phyloP scores from a whole-genome alignment of 2,329 filamentous ascomycete genomes.

The Colletotrichum sp. region DNA sequence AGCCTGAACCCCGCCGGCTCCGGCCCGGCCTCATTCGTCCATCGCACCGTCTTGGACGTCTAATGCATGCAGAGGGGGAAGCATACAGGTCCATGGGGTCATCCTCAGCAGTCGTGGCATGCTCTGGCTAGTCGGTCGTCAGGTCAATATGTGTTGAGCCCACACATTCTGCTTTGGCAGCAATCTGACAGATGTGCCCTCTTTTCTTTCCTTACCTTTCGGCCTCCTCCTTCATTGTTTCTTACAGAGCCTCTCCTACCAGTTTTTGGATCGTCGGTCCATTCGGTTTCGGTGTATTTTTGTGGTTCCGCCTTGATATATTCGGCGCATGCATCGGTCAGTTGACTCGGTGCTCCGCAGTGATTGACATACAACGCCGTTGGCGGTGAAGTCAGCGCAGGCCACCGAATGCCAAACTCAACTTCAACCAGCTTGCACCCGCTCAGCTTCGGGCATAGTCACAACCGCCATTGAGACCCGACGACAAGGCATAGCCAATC shows the following conservation, averaged over 20 bases:
- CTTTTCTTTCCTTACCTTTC: neutral
- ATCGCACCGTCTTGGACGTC: conserved; percentile 1
- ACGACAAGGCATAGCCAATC: neutral
- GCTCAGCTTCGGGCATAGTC: neutral
- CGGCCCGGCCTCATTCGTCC: conserved; percentile 20
- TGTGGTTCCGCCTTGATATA: neutral
- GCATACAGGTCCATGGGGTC: conserved; percentile 19
- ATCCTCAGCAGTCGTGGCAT: conserved; percentile 37
- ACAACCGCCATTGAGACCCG: neutral
- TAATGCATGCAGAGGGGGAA: conserved; percentile 29
- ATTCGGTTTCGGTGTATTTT: neutral
- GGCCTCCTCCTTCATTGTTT: neutral
- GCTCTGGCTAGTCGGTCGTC: conserved; percentile 32
- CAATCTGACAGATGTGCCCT: neutral
- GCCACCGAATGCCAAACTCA: neutral
- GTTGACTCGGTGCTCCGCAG: neutral
- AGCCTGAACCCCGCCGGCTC: conserved; percentile 8
- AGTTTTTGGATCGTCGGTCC: neutral
- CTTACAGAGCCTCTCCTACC: neutral
- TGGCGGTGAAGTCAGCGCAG: neutral
- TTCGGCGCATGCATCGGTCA: neutral
- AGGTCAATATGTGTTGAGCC: conserved; percentile 13
- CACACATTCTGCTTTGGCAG: conserved; percentile 11
- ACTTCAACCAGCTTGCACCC: neutral
- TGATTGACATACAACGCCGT: neutral